A percentile compares a stretch with the other conserved stretches of the same genome.
phyloP scores from a whole-genome alignment of 2,329 filamentous ascomycete species.

The Aspergillus brasiliensis region DNA sequence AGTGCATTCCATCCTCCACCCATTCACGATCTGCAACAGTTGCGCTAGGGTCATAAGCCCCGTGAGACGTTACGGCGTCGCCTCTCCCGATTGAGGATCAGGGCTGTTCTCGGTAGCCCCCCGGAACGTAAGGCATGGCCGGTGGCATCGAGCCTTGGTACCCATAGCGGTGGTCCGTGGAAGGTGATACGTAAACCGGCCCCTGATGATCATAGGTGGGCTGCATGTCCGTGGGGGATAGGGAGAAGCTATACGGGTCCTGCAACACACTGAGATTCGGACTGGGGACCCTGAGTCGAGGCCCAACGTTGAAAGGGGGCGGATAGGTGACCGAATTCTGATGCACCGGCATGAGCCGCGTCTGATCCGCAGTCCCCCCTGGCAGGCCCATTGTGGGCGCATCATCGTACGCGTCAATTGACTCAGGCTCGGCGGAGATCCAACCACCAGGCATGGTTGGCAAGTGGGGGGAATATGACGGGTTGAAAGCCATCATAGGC shows the following conservation, averaged over 20 bases:
- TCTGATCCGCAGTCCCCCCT: slow-evolving; percentile 19
- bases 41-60: slow-evolving; percentile 6
- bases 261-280: slow-evolving; percentile 22
- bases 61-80: neutral
- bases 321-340: slow-evolving; percentile 38
- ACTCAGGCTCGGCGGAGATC: slow-evolving; percentile 32
- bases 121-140: slow-evolving; percentile 16
- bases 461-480: slow-evolving; percentile 21
- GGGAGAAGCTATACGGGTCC: slow-evolving; percentile 26
- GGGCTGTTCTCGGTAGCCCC: slow-evolving; percentile 23
- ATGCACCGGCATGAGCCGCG: slow-evolving; percentile 28
- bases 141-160: slow-evolving; percentile 20
- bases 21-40: slow-evolving; percentile 11
- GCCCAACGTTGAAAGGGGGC: slow-evolving; percentile 34
- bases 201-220: slow-evolving; percentile 24
- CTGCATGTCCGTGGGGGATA: slow-evolving; percentile 28
- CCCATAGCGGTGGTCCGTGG: slow-evolving; percentile 22
- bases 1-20: neutral
- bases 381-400: slow-evolving; percentile 14
- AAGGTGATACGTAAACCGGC: slow-evolving; percentile 29
- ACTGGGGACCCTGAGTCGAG: slow-evolving; percentile 24
- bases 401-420: slow-evolving; percentile 26
- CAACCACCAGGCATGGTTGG: slow-evolving; percentile 27
- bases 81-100: slow-evolving; percentile 3
- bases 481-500: slow-evolving; percentile 16